A percentile compares a stretch with the other conserved stretches of the same genome.
phyloP scores from a whole-genome alignment of 1,139 yeast species.

The Pichia inconspicua region DNA sequence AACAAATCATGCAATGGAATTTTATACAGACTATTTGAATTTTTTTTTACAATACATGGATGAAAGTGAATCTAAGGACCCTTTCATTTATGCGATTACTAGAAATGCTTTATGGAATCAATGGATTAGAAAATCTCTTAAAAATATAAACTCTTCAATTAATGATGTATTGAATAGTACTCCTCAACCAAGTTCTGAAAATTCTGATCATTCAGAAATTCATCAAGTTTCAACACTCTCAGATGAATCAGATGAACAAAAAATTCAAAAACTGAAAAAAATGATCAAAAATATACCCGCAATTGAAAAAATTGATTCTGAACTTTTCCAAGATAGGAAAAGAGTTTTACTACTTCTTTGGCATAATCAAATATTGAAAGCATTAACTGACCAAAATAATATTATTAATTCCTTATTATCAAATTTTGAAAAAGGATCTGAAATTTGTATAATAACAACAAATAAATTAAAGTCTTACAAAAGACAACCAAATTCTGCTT shows the following conservation, averaged over 20 bases:
- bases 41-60: constrained; percentile 27
- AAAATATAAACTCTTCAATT: not conserved
- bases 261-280: not conserved
- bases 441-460: constrained; percentile 21
- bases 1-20: constrained; percentile 17
- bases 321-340: constrained; percentile 24
- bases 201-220: not conserved
- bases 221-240: not conserved
- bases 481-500: constrained; percentile 4
- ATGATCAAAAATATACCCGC: constrained; percentile 8
- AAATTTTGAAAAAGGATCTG: constrained; percentile 9
- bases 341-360: constrained; percentile 23
- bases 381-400: constrained; percentile 20
- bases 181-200: not conserved
- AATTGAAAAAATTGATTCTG: constrained; percentile 11
- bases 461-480: constrained; percentile 20
- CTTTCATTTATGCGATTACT: constrained; percentile 24
- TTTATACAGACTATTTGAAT: constrained; percentile 23
- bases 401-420: constrained; percentile 13
- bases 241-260: not conserved
- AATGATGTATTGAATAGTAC: not conserved
- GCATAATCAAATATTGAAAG: constrained; percentile 23
- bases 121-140: constrained; percentile 18
- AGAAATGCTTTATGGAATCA: constrained; percentile 25
- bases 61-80: constrained; percentile 25